A percentile compares a stretch with the other conserved stretches of the same genome.
Conservation (phyloP, 441 rosid species). For the Bocquillonia castaneifolia region DNA sequence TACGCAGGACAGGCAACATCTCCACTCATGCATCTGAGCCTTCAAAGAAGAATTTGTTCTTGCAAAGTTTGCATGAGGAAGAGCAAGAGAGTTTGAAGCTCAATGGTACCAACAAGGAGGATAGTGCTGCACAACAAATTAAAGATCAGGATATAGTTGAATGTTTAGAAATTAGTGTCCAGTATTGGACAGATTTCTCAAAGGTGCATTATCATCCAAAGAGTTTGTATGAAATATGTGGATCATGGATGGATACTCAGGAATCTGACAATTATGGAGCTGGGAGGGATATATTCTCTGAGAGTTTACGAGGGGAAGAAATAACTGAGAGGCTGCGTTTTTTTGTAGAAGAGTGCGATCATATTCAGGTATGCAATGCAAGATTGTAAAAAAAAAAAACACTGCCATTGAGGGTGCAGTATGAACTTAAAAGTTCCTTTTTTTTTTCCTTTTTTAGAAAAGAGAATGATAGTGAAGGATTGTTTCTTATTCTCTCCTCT, state of each 20-base stretch:
- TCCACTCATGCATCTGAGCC: slow-evolving; percentile 54
- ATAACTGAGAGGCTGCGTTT: slow-evolving; percentile 71
- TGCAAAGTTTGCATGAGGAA: slow-evolving; percentile 68
- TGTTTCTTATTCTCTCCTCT: neutral
- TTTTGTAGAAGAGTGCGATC: slow-evolving; percentile 89
- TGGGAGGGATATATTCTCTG: slow-evolving; percentile 65
- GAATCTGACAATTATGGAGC: slow-evolving; percentile 71
- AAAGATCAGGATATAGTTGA: slow-evolving; percentile 66
- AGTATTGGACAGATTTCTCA: slow-evolving; percentile 89
- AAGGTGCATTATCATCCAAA: slow-evolving; percentile 83
- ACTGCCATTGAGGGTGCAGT: neutral
- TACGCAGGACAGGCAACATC: slow-evolving; percentile 61
- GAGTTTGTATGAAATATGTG: slow-evolving; percentile 66
- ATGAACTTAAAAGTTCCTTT: neutral
- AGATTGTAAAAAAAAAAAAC: neutral
- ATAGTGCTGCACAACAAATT: slow-evolving; percentile 35
- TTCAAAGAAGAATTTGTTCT: slow-evolving; percentile 61
- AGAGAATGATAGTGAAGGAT: too few species aligned
- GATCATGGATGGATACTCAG: slow-evolving; percentile 50
- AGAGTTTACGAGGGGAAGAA: slow-evolving; percentile 62
- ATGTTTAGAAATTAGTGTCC: slow-evolving; percentile 55
- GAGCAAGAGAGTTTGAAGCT: slow-evolving; percentile 28
- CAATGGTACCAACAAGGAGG: slow-evolving; percentile 23
- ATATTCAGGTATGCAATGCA: slow-evolving; percentile 61
- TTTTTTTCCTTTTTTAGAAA: too few species aligned